Percentiles rank a stretch among this genome's conserved stretches.
Evolutionary conservation across 2,329 filamentous ascomycete genomes (phyloP).

Genomic region (Fulvia fulva): DNA sequence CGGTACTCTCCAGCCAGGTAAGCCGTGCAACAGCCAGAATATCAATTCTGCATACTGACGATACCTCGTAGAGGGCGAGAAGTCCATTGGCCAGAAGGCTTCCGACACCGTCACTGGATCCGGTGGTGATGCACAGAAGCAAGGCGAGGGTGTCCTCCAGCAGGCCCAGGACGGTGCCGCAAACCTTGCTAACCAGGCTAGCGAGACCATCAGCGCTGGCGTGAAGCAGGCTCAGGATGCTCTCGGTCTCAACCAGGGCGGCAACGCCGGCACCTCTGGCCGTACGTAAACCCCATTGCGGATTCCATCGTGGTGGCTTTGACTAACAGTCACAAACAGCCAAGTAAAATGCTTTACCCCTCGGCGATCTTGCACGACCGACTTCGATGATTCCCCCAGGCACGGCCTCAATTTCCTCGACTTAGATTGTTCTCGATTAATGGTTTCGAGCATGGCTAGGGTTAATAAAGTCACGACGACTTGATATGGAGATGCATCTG

Average conservation of each 20-base stretch:
- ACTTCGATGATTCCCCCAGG: neutral
- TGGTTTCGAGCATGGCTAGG: neutral
- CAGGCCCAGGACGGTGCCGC: slow-evolving; percentile 38
- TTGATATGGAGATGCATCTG: neutral
- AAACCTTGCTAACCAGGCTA: slow-evolving; percentile 40
- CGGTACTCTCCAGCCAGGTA: slow-evolving; percentile 46
- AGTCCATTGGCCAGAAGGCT: slow-evolving; percentile 36
- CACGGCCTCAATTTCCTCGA: neutral
- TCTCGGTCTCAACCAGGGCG: slow-evolving; percentile 27
- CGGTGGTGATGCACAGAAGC: slow-evolving; percentile 38
- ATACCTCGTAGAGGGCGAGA: slow-evolving; percentile 14
- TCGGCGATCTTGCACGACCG: neutral
- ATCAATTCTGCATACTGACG: slow-evolving; percentile 26
- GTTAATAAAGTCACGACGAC: neutral
- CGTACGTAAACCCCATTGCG: too few relatives aligned
- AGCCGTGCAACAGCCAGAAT: too few relatives aligned
- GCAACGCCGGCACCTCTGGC: too few relatives aligned
- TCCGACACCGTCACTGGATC: slow-evolving; percentile 42
- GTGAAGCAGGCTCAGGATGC: slow-evolving; percentile 39
- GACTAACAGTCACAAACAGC: too few relatives aligned
- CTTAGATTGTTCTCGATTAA: neutral
- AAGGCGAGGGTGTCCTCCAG: slow-evolving; percentile 40
- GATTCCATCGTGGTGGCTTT: too few relatives aligned
- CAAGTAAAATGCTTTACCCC: slow-evolving; percentile 16
- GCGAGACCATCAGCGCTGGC: slow-evolving; percentile 40